These are phyloP conservation scores for Cryphonectria carpinicola DNA, from an alignment of 2,329 filamentous ascomycete species.

Conservation along the genomic window DNA sequence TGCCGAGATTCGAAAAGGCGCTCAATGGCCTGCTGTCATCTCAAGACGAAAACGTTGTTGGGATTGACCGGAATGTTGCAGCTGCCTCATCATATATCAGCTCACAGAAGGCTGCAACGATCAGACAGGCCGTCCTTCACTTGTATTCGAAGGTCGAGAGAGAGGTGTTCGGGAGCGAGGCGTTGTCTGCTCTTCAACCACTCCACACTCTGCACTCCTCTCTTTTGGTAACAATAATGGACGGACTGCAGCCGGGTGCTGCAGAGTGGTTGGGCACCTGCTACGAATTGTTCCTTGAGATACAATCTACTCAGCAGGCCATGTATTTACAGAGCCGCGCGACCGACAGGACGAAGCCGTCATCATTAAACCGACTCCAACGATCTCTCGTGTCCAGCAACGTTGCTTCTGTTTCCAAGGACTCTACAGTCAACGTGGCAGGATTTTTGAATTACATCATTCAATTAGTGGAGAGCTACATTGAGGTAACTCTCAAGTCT, in stretches of 20 bases:
- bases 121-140: constrained; percentile 41
- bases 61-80: constrained; percentile 23
- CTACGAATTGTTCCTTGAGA: constrained; percentile 54
- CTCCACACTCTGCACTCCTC: constrained; percentile 64
- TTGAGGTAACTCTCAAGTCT: constrained; percentile 36
- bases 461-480: constrained; percentile 46
- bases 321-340: constrained; percentile 48
- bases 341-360: constrained; percentile 53
- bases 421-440: constrained; percentile 60
- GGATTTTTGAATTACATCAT: constrained; percentile 54
- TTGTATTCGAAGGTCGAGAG: constrained; percentile 34
- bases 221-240: constrained; percentile 52
- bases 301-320: constrained; percentile 46
- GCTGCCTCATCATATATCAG: constrained; percentile 34
- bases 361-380: constrained; percentile 62
- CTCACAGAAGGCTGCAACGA: constrained; percentile 37
- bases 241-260: constrained; percentile 39
- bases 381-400: constrained; percentile 59
- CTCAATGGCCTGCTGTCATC: constrained; percentile 22
- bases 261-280: constrained; percentile 55
- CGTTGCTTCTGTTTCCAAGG: constrained; percentile 60
- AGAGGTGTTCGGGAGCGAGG: constrained; percentile 25
- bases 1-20: constrained; percentile 20
- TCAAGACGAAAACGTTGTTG: constrained; percentile 8
- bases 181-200: constrained; percentile 45